Percentiles rank a stretch among this genome's conserved stretches.
Conservation (phyloP, 345 rosid species). For the Hypericum androsaemum region DNA sequence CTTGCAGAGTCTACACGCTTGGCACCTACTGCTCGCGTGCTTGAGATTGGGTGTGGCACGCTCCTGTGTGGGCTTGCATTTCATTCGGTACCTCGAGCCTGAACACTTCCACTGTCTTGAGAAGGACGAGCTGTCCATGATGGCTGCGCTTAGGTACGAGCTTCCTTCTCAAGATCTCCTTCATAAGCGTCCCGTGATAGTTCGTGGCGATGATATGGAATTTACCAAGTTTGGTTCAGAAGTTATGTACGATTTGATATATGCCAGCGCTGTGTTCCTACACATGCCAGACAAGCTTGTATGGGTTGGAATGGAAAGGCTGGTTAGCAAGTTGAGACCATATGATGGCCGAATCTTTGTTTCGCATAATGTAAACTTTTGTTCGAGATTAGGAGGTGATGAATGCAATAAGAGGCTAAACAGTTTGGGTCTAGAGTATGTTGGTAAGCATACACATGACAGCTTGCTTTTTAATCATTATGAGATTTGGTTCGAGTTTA, state of each 20-base stretch:
- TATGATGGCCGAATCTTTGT: conserved; percentile 76
- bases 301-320: conserved; percentile 81
- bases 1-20: conserved; percentile 53
- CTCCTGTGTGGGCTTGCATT: conserved; percentile 92
- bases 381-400: conserved; percentile 72
- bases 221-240: conserved; percentile 59
- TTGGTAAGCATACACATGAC: conserved; percentile 70
- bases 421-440: conserved; percentile 68
- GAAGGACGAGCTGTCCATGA: conserved; percentile 83
- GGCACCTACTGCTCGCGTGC: conserved; percentile 47
- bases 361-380: conserved; percentile 88
- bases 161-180: conserved; percentile 92
- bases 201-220: conserved; percentile 88
- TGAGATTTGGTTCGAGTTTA: conserved; percentile 87
- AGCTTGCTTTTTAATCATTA: conserved; percentile 92
- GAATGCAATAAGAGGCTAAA: conserved; percentile 62
- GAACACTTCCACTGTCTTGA: conserved; percentile 77
- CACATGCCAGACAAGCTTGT: conserved; percentile 96
- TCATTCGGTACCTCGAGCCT: conserved; percentile 64
- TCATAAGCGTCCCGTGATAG: conserved; percentile 68
- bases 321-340: conserved; percentile 62
- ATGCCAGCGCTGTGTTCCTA: conserved; percentile 94
- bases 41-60: conserved; percentile 95
- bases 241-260: conserved; percentile 62
- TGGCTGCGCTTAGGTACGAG: conserved; percentile 92